Evolutionary conservation across 371 early-diverging fungal species (phyloP).

Genomic region (Zychaea mexicana): DNA sequence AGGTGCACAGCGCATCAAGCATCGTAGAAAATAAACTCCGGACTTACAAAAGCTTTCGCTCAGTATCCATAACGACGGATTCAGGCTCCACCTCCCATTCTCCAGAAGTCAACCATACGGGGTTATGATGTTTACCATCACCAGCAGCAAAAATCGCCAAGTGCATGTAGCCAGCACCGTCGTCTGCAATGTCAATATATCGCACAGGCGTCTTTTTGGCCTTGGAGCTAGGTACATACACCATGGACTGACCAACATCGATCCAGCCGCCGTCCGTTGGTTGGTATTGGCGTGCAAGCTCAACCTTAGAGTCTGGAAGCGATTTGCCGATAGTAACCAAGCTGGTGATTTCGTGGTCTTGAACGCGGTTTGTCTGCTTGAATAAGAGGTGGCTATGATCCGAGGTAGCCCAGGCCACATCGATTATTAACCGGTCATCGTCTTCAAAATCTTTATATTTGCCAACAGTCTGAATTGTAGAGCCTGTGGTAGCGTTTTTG

Average conservation of each 20-base stretch:
- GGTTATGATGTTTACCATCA: conserved; percentile 47
- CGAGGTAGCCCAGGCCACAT: conserved; percentile 80
- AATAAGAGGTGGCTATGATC: conserved; percentile 71
- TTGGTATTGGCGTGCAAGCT: conserved; percentile 57
- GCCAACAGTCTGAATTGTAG: conserved; percentile 11
- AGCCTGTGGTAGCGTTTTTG: conserved; percentile 22
- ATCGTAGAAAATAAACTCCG: too few relatives aligned
- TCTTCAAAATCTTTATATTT: conserved; percentile 49
- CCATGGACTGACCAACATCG: conserved; percentile 56
- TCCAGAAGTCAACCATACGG: conserved; percentile 81
- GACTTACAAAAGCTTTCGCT: conserved; percentile 59
- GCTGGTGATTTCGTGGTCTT: conserved; percentile 75
- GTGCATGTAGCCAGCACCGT: conserved; percentile 78
- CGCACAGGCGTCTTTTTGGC: conserved; percentile 39
- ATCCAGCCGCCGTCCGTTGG: conserved; percentile 76
- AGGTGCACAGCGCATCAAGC: too few relatives aligned
- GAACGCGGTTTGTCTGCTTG: conserved; percentile 87
- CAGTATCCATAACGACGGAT: conserved; percentile 61
- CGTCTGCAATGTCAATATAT: conserved; percentile 83
- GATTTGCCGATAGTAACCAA: conserved; percentile 39
- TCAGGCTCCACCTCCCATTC: conserved; percentile 81
- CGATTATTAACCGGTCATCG: conserved; percentile 78
- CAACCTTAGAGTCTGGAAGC: conserved; percentile 24
- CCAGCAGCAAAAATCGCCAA: conserved; percentile 69
- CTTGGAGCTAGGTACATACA: conserved; percentile 41